Evolutionary conservation across 768 basidiomycete species (phyloP), one percentile per base, ranked within the genome.

Genomic region (Paxillus rubicundulus): DNA sequence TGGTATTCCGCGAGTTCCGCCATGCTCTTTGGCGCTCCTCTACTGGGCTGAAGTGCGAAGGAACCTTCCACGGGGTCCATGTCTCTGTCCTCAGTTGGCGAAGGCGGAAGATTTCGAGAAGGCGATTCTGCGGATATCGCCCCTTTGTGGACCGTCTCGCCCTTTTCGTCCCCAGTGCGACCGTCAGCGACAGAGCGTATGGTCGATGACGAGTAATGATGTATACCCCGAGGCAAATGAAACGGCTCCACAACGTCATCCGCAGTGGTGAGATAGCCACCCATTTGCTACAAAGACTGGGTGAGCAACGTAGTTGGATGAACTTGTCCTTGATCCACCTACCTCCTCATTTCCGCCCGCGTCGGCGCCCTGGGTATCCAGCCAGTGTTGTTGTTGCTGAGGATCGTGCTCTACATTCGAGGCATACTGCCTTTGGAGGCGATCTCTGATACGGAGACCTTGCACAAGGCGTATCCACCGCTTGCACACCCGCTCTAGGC

Each of bases 401-500:
- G 61, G 50, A 5, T 46, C 40, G 1, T 20, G 45, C 14, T 50
- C 47, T 37, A 28, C 49, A 28, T 49, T 55, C 14, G 60, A 61
- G 8, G 69, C 80, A 69, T 96, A 97, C 65, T 95, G 85, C 46
- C 82, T 82, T 63, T 87, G 87, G 32, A 98, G 74, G 41, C 92
- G 81, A 60, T 89, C 80, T 14, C 93, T 82, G 53, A 98, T 89
- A 33, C 90, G 82, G 42, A 98, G 77, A 3, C 95, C 97, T 28
- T 90, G 88, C 21, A 99, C 78, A 38, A 99, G 80, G 51, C 86
- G 84, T 47, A 77, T 81, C 96, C 96, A 99, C 18, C 87, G 83
- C 68, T 93, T 95, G 57, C 96, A 70, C 0, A 85, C 87, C 33
- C 85, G 82, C 47, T 92, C 92, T 58, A 89, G 80, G 52, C 79